Base-by-base conservation (phyloP, 805 yeast species). In the Candida hispaniensis region DNA sequence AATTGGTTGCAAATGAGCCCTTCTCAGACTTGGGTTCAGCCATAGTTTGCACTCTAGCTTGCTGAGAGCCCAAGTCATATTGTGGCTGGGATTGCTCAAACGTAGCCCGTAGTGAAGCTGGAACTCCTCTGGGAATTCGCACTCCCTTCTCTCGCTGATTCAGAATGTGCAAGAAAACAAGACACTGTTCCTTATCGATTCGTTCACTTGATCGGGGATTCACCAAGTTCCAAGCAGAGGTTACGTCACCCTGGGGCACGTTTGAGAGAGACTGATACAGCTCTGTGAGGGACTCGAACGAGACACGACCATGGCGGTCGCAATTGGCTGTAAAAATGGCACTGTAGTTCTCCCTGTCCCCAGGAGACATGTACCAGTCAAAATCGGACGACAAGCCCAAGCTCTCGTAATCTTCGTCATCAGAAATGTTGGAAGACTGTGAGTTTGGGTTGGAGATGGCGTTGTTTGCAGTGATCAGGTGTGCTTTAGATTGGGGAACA, bases 291-390 rank as follows among this genome's bases (percentile, higher is more conserved):
- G 86, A 66, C 24, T 76, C 76, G 51, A 79, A 88, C 20, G 75
- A 66, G 26, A 85, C 74, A 41, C 93, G 66, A 7, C 97, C 97
- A 44, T 70, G 76, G 19, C 67, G 60, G 59, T 88, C 96, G 34
- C 79, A 61, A 35, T 82, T 74, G 16, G 78, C 67, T 22, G 75
- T 64, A 53, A 85, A 80, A 19, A 91, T 72, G 18, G 78, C 64
- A 50, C 81, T 88, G 58, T 91, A 91, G 10, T 78, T 70, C 2
- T 71, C 47, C 50, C 75, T 73, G 50, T 91, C 97, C 7, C 75
- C 68, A 14, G 96, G 97, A 4, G 94, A 75, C 45, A 91, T 85
- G 59, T 91, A 91, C 98, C 98, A 91, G 54, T 86, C 94, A 51
- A 91, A 82, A 48, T 75, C 81, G 22, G 73, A 67, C 27, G 75